A percentile compares a stretch with the other conserved stretches of the same genome.
These are phyloP conservation scores for Senecio squalidus DNA, from an alignment of 140 eudicot genomes.

Conservation along the genomic window DNA sequence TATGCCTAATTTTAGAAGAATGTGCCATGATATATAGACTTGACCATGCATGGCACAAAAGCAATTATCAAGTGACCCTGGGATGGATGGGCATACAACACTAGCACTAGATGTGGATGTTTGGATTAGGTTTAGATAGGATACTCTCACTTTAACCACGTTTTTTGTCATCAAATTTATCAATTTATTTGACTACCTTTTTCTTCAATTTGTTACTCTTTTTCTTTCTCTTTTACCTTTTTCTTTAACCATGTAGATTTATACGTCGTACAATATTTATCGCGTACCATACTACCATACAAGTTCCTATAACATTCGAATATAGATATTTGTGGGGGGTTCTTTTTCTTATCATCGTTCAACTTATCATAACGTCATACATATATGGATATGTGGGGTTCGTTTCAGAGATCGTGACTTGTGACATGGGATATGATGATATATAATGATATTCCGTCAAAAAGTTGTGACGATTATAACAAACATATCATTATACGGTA, in stretches of 20 bases:
- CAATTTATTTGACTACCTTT: conserved; percentile 21
- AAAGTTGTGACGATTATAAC: neutral
- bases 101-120: conserved; percentile 19
- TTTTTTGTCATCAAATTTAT: conserved; percentile 11
- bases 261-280: neutral
- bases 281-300: no score
- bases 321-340: no score
- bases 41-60: conserved; percentile 26
- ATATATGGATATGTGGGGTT: neutral
- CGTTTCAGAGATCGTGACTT: conserved; percentile 8
- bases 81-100: conserved; percentile 23
- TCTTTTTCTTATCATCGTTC: no score
- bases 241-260: neutral
- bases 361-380: neutral
- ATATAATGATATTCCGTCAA: neutral
- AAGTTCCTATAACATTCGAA: neutral
- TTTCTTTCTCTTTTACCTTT: no score
- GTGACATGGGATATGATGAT: conserved; percentile 1
- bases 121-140: conserved; percentile 28
- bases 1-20: conserved; percentile 18
- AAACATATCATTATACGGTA: neutral
- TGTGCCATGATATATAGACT: conserved; percentile 20
- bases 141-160: conserved; percentile 19
- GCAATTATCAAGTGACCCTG: conserved; percentile 29
- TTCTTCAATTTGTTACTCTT: neutral